Percentiles rank a stretch among this genome's conserved stretches.
Conservation (phyloP, 2,329 filamentous ascomycete genomes). For the Ophiostoma novo-ulmi region DNA sequence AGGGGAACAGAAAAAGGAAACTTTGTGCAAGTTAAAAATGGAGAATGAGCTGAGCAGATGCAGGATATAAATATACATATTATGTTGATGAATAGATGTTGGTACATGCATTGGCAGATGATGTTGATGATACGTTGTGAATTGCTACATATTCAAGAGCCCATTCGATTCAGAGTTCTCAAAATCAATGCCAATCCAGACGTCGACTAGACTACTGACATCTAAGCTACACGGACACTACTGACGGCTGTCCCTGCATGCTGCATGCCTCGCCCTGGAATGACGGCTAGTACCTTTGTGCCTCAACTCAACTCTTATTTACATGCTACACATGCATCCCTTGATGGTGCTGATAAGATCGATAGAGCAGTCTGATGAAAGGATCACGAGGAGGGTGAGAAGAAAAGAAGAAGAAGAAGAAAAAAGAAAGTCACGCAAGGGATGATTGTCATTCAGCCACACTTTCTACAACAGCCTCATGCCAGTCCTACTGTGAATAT, state of each 20-base stretch:
- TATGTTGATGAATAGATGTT: no score
- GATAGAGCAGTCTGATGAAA: not conserved
- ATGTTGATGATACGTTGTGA: not conserved
- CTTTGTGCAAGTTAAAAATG: no score
- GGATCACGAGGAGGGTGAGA: not conserved
- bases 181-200: not conserved
- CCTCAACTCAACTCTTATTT: not conserved
- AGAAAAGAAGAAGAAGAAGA: not conserved
- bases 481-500: not conserved
- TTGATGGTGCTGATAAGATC: not conserved
- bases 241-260: not conserved
- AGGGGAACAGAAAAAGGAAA: conserved; percentile 6
- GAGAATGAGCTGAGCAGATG: not conserved
- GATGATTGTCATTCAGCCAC: not conserved
- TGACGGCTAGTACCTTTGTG: not conserved
- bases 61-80: no score
- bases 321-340: not conserved
- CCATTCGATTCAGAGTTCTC: not conserved
- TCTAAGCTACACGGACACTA: not conserved
- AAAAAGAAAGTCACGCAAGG: not conserved
- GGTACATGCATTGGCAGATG: not conserved
- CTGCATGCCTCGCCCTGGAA: conserved; percentile 1
- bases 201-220: not conserved
- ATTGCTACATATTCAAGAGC: not conserved
- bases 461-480: not conserved